Evolutionary conservation across 371 early-diverging fungal genomes (phyloP).

Genomic region (Phascolomyces articulosus): DNA sequence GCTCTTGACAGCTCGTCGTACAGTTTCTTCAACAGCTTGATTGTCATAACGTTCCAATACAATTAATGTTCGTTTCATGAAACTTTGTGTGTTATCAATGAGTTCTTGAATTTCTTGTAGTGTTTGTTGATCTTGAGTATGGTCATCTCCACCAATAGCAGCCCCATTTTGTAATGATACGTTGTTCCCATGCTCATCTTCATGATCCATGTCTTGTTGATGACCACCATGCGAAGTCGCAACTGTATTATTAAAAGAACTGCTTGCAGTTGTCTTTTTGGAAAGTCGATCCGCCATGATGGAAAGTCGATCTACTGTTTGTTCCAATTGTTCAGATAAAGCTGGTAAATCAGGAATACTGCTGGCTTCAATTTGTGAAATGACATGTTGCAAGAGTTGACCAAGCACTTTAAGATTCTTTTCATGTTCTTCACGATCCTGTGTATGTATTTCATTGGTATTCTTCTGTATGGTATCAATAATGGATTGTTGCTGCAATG

Average conservation of each 20-base stretch:
- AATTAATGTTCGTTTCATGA: slow-evolving; percentile 41
- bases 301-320: slow-evolving; percentile 27
- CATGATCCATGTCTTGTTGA: too few species aligned
- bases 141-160: neutral
- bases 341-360: slow-evolving; percentile 26
- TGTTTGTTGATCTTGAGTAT: slow-evolving; percentile 1
- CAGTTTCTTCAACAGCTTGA: slow-evolving; percentile 42
- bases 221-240: neutral
- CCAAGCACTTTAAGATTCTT: slow-evolving; percentile 41
- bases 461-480: neutral
- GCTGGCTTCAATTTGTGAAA: slow-evolving; percentile 38
- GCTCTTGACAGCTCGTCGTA: slow-evolving; percentile 46
- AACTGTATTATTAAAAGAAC: slow-evolving; percentile 1
- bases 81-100: slow-evolving; percentile 37
- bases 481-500: neutral
- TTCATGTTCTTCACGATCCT: slow-evolving; percentile 34
- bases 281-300: neutral
- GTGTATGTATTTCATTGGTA: slow-evolving; percentile 17
- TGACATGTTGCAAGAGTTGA: slow-evolving; percentile 38
- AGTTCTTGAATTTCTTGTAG: slow-evolving; percentile 32
- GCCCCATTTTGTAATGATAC: too few species aligned
- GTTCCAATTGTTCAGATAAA: slow-evolving; percentile 33
- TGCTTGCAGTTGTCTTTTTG: slow-evolving; percentile 2
- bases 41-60: slow-evolving; percentile 38
- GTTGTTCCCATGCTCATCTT: too few species aligned